A percentile compares a stretch with the other conserved stretches of the same genome.
Conservation (phyloP, 495 filamentous ascomycete species). For the Aspergillus campestris region DNA sequence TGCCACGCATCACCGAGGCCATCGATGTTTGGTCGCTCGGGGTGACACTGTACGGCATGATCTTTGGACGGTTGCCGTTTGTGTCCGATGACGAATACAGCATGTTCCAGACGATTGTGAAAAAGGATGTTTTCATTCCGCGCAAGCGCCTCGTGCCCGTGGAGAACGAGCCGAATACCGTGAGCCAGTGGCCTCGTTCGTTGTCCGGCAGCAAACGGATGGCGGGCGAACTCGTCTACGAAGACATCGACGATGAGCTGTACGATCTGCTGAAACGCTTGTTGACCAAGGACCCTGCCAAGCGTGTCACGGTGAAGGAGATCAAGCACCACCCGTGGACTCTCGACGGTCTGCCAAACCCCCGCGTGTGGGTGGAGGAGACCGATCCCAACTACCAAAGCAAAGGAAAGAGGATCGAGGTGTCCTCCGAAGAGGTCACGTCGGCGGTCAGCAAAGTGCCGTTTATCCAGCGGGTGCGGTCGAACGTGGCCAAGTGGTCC, state of each 20-base stretch:
- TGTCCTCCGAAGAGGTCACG: conserved; percentile 83
- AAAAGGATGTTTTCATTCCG: conserved; percentile 83
- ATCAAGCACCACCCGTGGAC: conserved; percentile 98
- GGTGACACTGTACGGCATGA: conserved; percentile 89
- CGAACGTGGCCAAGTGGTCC: conserved; percentile 48
- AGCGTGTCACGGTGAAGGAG: conserved; percentile 81
- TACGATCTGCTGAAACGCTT: conserved; percentile 73
- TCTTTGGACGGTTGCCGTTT: conserved; percentile 90
- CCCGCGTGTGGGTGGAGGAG: conserved; percentile 78
- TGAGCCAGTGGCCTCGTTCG: conserved; percentile 20
- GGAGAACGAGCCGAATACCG: conserved; percentile 44
- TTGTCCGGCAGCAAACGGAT: conserved; percentile 43
- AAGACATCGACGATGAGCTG: conserved; percentile 75
- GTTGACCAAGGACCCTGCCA: conserved; percentile 78
- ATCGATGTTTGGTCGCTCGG: conserved; percentile 98
- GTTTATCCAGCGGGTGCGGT: conserved; percentile 62
- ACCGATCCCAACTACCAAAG: conserved; percentile 77
- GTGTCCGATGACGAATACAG: conserved; percentile 82
- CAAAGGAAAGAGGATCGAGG: conserved; percentile 83
- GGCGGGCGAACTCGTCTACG: conserved; percentile 69
- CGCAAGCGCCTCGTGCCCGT: conserved; percentile 70
- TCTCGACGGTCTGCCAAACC: conserved; percentile 66
- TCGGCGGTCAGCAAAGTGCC: conserved; percentile 83
- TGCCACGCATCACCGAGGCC: conserved; percentile 52
- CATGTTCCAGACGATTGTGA: conserved; percentile 84